Evolutionary conservation across 2,329 filamentous ascomycete genomes (phyloP), one percentile per base, ranked within the genome.

Genomic region (Pochonia chlamydosporia): DNA sequence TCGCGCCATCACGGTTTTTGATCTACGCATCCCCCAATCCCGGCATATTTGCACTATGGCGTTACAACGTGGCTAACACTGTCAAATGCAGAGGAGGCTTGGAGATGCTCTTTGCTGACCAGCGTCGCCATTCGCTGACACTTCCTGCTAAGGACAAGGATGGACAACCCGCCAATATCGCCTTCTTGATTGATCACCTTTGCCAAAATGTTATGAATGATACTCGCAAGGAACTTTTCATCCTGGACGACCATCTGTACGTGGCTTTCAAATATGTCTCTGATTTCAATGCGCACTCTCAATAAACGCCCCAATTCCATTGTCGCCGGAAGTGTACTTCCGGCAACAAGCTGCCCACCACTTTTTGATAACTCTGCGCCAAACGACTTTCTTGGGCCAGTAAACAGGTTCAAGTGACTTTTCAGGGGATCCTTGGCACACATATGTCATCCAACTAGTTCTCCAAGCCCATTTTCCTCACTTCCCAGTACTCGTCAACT

Each of bases 51-150:
- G 5, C 35, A 39, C 23, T 4, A 21, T 14, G 35, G 25, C 9
- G 23, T 23, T 20, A 25, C 11, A 46, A 2, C 14, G 9, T 18
- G 6, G 30, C 49, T 50, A 21, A 47, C 49, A 7, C 14, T 6
- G 7, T 30, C 20, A 24, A n/a, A 16, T 36, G 42, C 57, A 91
- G 93, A 54, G 93, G 93, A 52, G 93, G 93, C 20, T 79, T 99
- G 16, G 93, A 99, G 70, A 86, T 96, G 72, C 84, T 99, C 54
- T 99, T 99, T 70, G 82, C 84, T 26, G 85, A 96, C 63, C 75
- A 89, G 67, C 81, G 85, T 47, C 85, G 82, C 56, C 87, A 92
- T 63, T 70, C 74, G 20, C 64, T 99, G 40, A 69, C 75, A 3
- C 66, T 97, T 36, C 89, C 92, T 18, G 68, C 77, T 25, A 74